Evolutionary conservation across 305 asterid genomes (phyloP).

Genomic region (Stenogyne calaminthoides): DNA sequence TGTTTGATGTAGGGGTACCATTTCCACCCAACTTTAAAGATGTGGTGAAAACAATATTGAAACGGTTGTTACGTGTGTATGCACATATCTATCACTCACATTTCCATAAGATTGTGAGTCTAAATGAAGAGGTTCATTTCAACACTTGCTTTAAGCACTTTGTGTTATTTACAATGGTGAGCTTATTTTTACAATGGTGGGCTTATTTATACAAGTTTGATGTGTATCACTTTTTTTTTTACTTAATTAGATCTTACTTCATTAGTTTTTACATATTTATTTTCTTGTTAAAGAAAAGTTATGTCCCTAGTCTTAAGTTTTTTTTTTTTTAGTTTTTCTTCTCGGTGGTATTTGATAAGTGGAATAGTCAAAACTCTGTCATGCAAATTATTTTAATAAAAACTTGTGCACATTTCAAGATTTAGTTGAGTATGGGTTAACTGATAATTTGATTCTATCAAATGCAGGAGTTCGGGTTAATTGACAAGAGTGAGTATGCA

Average conservation of each 20-base stretch:
- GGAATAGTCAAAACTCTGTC: not conserved
- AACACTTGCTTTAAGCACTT: slow-evolving; percentile 77
- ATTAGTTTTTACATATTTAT: not conserved
- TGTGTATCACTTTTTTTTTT: not conserved
- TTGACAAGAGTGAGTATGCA: slow-evolving; percentile 58
- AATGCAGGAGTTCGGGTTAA: slow-evolving; percentile 59
- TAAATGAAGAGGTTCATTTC: slow-evolving; percentile 66
- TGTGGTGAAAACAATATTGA: slow-evolving; percentile 59
- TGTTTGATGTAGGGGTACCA: slow-evolving; percentile 46
- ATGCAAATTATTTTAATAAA: not conserved
- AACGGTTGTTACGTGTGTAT: slow-evolving; percentile 63
- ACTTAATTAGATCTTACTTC: not conserved
- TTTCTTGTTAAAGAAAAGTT: not conserved
- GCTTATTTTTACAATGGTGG: slow-evolving; percentile 37
- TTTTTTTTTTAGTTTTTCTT: not conserved
- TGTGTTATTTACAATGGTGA: slow-evolving; percentile 58
- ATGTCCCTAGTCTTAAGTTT: not conserved
- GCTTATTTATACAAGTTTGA: not conserved
- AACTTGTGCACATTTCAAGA: not conserved
- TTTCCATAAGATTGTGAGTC: slow-evolving; percentile 53
- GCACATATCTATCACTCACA: slow-evolving; percentile 76
- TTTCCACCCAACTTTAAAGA: slow-evolving; percentile 60
- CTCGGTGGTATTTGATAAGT: not conserved
- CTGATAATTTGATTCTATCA: not conserved
- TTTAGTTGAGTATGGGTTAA: not conserved